Evolutionary conservation across 768 basidiomycete species (phyloP), one percentile per base, ranked within the genome.

Genomic region (Sporobolomyces roseus): DNA sequence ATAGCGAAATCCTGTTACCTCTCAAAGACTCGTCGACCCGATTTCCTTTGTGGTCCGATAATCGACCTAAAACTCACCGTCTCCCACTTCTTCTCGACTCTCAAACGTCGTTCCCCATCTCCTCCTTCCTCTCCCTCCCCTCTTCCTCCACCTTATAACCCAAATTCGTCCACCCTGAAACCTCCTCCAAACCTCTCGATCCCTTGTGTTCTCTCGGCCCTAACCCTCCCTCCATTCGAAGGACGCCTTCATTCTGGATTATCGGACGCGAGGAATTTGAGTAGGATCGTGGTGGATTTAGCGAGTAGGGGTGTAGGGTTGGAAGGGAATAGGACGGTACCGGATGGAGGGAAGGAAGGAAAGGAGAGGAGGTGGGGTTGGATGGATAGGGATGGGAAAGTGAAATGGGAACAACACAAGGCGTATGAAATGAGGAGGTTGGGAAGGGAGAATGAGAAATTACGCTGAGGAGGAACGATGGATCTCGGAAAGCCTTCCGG

Each of bases 241-340:
- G 93, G 94, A 27, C 85, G 89, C 74, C 82, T 85, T 63, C 94
- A 98, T 79, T 86, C 86, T 75, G 94, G 94, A 29, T 88, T 94
- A 41, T 91, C 93, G 79, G 93, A 99, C 79, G 84, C 90, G 41
- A 87, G 89, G 35, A 99, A 99, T 78, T 85, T 97, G 64, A 83
- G 89, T 16, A 85, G 89, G 38, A 86, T 99, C 68, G 77, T 94
- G 46, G 79, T 84, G 56, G 88, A 91, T 75, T 84, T 97, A n/a
- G 87, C 87, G 17, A 79, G 84, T 9, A 4, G 45, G 5, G 55
- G 61, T 6, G 27, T 45, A 7, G n/a, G n/a, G 17, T 32, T 68
- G 27, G 25, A 32, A 8, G 35, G 43, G 66, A 73, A 73, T n/a
- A n/a, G 71, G 30, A 30, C n/a, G 19, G 67, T 73, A 19, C 71